These are phyloP conservation scores for Globisporangium acanthophoron DNA, from an alignment of 352 stramenopile genomes.

Conservation along the genomic window DNA sequence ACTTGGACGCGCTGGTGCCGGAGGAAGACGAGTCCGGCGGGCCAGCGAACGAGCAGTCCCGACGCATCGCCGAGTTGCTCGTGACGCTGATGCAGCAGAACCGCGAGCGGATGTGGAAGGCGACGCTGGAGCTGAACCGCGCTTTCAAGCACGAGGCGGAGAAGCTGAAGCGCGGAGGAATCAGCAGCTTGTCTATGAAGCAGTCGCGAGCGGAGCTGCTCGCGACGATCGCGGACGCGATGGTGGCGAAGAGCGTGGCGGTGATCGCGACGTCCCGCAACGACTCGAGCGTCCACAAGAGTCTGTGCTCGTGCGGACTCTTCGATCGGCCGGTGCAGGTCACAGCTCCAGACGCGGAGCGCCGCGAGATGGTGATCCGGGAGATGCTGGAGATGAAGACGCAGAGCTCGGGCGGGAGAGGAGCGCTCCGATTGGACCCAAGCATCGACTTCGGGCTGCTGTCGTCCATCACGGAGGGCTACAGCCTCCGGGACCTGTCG, in stretches of 20 bases:
- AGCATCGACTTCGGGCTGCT: conserved; percentile 59
- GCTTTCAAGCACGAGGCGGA: conserved; percentile 39
- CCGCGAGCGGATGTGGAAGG: conserved; percentile 50
- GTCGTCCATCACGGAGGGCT: conserved; percentile 68
- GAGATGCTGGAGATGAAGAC: conserved; percentile 57
- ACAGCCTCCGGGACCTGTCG: conserved; percentile 74
- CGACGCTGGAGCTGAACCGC: conserved; percentile 48
- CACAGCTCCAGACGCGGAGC: conserved; percentile 49
- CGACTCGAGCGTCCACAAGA: conserved; percentile 65
- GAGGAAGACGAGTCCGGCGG: conserved; percentile 72
- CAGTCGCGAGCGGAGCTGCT: conserved; percentile 31
- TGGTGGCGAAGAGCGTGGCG: conserved; percentile 60
- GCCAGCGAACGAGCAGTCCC: conserved; percentile 77
- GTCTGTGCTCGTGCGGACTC: conserved; percentile 48
- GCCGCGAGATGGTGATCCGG: conserved; percentile 53
- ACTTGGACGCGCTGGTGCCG: conserved; percentile 77
- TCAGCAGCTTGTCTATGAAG: conserved; percentile 7
- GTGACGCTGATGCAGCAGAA: conserved; percentile 51
- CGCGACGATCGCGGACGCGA: conserved; percentile 39
- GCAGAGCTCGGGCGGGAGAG: conserved; percentile 4
- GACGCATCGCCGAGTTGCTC: conserved; percentile 77
- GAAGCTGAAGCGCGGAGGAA: conserved; percentile 15
- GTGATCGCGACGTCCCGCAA: conserved; percentile 54
- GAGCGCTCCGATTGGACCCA: conserved; percentile 30
- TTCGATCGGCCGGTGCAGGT: conserved; percentile 69